Evolutionary conservation across 257 asterid species (phyloP), one percentile per base, ranked within the genome.

Genomic region (Perilla frutescens): DNA sequence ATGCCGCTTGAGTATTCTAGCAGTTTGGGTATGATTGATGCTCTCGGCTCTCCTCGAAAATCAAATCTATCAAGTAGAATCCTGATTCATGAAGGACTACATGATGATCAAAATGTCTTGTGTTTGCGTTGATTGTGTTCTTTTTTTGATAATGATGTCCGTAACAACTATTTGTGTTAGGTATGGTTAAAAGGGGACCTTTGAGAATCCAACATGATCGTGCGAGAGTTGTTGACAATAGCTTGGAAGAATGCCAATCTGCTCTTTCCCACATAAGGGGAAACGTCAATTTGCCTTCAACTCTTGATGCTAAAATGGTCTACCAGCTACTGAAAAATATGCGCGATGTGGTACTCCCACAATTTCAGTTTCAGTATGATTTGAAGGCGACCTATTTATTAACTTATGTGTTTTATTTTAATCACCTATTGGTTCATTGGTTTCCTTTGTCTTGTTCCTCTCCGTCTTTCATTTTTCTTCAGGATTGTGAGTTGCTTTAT

Each of bases 401-500:
- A n/a, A 47, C 31, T 66, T 37, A 41, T 20, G 9, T 57, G 32
- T 68, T 39, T 50, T 68, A 51, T 32, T 73, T 39, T 48, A 15
- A 45, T 57, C 26, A 12, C 15, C 54, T 53, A 58, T 59, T 56
- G 61, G 39, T 66, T 62, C 48, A 26, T 59, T 62, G n/a, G 45
- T 53, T 70, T 75, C 57, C 44, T 29, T 44, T 14, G 56, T 12
- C 58, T 34, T 65, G 14, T 66, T 64, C 75, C 54, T 43, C 53
- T 79, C 49, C 73, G 9, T 26, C 39, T 36, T 32, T 63, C 56
- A 15, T 56, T 70, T 65, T 50, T 77, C 62, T 66, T 57, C 87
- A 94, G 98, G 98, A 94, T 68, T 89, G 97, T 64, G 97, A 93
- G 71, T 73, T 91, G 85, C 98, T 93, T 73, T 86, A 91, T 89